Evolutionary conservation across 441 rosid genomes (phyloP).

Genomic region (Mallotus japonicus): DNA sequence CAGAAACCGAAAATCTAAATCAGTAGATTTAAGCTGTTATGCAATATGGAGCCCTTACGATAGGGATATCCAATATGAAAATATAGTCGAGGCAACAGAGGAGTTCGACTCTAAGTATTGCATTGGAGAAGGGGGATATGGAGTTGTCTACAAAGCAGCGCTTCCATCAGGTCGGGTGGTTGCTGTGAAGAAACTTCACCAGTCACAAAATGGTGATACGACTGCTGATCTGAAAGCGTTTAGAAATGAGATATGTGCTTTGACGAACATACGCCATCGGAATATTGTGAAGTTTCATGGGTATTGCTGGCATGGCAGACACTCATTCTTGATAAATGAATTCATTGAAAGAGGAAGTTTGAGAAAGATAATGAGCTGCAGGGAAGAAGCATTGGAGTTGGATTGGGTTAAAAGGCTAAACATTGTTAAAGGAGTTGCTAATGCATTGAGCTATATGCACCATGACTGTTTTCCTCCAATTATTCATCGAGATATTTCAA

Average conservation of each 20-base stretch:
- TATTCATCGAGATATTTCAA: slow-evolving; percentile 10
- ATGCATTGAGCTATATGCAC: slow-evolving; percentile 6
- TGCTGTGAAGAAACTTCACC: slow-evolving; percentile 17
- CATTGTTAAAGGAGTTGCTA: slow-evolving; percentile 5
- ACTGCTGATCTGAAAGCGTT: neutral
- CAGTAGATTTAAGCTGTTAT: neutral
- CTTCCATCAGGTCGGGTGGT: slow-evolving; percentile 9
- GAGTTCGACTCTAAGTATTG: slow-evolving; percentile 10
- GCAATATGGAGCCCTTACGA: slow-evolving; percentile 1
- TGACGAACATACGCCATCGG: slow-evolving; percentile 13
- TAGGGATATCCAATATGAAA: slow-evolving; percentile 8
- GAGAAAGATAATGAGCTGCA: neutral
- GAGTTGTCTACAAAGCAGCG: slow-evolving; percentile 11
- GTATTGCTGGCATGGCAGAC: slow-evolving; percentile 5
- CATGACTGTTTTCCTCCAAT: slow-evolving; percentile 5
- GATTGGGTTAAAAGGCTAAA: slow-evolving; percentile 15
- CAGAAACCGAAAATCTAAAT: neutral
- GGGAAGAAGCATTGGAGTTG: slow-evolving; percentile 5
- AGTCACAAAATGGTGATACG: slow-evolving; percentile 3
- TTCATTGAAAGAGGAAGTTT: slow-evolving; percentile 18
- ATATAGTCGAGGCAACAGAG: slow-evolving; percentile 10
- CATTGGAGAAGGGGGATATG: neutral
- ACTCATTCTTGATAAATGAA: slow-evolving; percentile 11
- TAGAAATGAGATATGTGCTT: slow-evolving; percentile 9
- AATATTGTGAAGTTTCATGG: slow-evolving; percentile 17